Evolutionary conservation across 768 basidiomycete species (phyloP).

Genomic region (Tephrocybe rancida): DNA sequence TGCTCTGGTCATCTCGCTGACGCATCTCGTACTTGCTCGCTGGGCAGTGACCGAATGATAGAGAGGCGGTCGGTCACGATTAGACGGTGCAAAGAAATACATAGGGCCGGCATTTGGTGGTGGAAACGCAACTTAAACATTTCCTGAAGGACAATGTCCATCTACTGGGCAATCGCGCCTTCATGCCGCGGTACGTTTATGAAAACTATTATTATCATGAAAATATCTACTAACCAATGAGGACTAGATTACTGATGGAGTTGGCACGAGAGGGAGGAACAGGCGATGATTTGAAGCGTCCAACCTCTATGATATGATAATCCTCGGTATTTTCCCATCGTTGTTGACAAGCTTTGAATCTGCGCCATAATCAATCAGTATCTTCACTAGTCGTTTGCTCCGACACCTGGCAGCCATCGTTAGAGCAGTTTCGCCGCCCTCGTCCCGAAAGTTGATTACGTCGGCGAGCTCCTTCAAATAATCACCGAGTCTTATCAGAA

Average conservation of each 20-base stretch:
- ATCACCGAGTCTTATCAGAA: conserved; percentile 82
- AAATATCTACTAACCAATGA: no score
- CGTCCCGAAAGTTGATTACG: conserved; percentile 98
- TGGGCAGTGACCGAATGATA: conserved; percentile 88
- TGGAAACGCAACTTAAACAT: conserved; percentile 63
- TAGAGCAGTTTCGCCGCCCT: conserved; percentile 96
- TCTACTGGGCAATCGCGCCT: no score
- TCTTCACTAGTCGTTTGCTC: conserved; percentile 92
- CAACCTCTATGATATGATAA: conserved; percentile 98
- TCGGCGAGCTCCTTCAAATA: conserved; percentile 96
- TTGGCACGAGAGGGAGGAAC: conserved; percentile 68
- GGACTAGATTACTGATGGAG: no score
- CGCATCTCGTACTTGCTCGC: conserved; percentile 80
- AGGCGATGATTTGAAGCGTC: conserved; percentile 92
- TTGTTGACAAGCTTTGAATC: conserved; percentile 93
- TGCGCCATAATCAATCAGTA: conserved; percentile 94
- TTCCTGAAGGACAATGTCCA: conserved; percentile 80
- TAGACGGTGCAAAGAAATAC: conserved; percentile 46
- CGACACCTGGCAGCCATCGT: conserved; percentile 96
- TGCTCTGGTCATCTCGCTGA: conserved; percentile 83
- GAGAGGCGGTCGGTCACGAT: conserved; percentile 69
- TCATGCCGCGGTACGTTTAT: no score
- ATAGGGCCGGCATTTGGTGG: conserved; percentile 23
- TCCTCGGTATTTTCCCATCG: conserved; percentile 97
- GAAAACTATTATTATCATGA: no score